A percentile compares a stretch with the other conserved stretches of the same genome.
Evolutionary conservation across 768 basidiomycete genomes (phyloP).

Genomic region (Wakefieldia striispora): DNA sequence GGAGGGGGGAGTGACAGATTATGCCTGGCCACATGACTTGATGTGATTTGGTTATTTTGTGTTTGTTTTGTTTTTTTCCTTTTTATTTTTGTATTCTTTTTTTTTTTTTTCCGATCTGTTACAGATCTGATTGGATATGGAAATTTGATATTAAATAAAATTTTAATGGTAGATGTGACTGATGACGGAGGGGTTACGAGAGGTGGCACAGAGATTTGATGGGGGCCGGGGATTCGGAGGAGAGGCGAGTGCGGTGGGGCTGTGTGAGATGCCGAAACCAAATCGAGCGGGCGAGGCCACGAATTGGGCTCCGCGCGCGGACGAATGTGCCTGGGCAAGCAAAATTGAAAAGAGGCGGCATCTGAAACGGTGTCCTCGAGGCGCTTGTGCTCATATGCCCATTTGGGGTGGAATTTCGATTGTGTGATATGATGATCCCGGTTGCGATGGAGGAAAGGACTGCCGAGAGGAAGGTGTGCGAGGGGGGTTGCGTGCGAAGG

Average conservation of each 20-base stretch:
- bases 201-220: slow-evolving; percentile 13
- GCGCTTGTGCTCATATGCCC: slow-evolving; percentile 22
- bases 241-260: slow-evolving; percentile 13
- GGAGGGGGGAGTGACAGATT: slow-evolving; percentile 25
- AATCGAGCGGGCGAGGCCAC: slow-evolving; percentile 20
- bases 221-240: slow-evolving; percentile 11
- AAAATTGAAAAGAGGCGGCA: slow-evolving; percentile 24
- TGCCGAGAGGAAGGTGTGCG: not conserved
- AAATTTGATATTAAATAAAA: slow-evolving; percentile 11
- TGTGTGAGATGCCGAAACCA: slow-evolving; percentile 20
- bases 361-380: slow-evolving; percentile 33
- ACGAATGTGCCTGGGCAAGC: slow-evolving; percentile 24
- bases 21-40: slow-evolving; percentile 30
- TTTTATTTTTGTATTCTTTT: no score
- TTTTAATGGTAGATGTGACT: slow-evolving; percentile 1
- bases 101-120: not conserved
- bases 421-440: slow-evolving; percentile 19
- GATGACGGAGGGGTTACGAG: slow-evolving; percentile 22
- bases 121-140: slow-evolving; percentile 14
- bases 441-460: slow-evolving; percentile 15
- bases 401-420: slow-evolving; percentile 15
- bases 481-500: not conserved
- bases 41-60: slow-evolving; percentile 13
- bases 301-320: slow-evolving; percentile 24
- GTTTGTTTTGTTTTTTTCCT: no score